Evolutionary conservation across 1,284 basidiomycete genomes (phyloP).

Genomic region (Trichosporon faecale): DNA sequence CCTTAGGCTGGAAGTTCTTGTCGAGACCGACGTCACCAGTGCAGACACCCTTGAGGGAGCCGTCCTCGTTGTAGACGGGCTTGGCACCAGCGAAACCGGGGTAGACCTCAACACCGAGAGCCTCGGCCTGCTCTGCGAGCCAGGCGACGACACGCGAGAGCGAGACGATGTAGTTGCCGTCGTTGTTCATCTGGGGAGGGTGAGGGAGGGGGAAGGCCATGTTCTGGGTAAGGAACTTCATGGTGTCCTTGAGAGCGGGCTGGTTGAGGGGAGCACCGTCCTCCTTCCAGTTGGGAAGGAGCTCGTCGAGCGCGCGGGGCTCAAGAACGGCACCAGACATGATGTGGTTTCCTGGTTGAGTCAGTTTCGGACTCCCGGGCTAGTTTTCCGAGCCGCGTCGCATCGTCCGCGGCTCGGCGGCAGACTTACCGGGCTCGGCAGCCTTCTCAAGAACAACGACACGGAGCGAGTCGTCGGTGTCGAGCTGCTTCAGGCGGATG

Average conservation of each 20-base stretch:
- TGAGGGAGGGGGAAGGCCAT: slow-evolving; percentile 82
- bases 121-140: slow-evolving; percentile 79
- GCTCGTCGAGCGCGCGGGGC: slow-evolving; percentile 84
- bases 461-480: slow-evolving; percentile 73
- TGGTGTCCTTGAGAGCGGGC: slow-evolving; percentile 72
- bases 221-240: slow-evolving; percentile 80
- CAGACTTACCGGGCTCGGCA: slow-evolving; percentile 73
- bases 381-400: neutral
- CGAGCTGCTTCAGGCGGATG: slow-evolving; percentile 91
- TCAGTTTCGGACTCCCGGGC: neutral
- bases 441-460: slow-evolving; percentile 97
- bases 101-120: slow-evolving; percentile 92
- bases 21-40: slow-evolving; percentile 96
- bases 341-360: slow-evolving; percentile 78
- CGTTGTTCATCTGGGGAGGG: slow-evolving; percentile 95
- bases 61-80: slow-evolving; percentile 69
- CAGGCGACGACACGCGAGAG: slow-evolving; percentile 85
- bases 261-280: slow-evolving; percentile 65
- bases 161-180: slow-evolving; percentile 90
- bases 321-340: slow-evolving; percentile 95
- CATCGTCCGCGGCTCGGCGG: neutral
- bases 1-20: slow-evolving; percentile 72
- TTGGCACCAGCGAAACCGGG: slow-evolving; percentile 92
- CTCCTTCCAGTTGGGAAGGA: slow-evolving; percentile 81
- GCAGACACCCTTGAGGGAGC: slow-evolving; percentile 73